Percentiles rank a stretch among this genome's conserved stretches.
phyloP scores from a whole-genome alignment of 73 alveolate genomes.

The Paramecium pentaurelia region DNA sequence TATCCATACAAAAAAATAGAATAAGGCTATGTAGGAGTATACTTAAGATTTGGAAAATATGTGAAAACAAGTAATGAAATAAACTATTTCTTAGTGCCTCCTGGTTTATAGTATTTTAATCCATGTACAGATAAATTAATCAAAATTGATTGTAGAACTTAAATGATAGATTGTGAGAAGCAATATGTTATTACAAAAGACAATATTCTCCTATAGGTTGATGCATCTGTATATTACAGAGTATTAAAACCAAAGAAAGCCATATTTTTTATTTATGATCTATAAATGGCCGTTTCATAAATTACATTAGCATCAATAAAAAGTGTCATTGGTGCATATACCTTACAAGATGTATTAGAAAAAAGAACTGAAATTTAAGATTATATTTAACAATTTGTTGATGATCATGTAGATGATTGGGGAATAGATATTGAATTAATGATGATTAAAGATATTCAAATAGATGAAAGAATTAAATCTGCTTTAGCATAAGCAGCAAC shows the following conservation, averaged over 20 bases:
- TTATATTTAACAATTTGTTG: background rate
- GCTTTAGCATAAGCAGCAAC: constrained; percentile 22
- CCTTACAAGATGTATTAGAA: background rate
- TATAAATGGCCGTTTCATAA: background rate
- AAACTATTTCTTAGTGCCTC: background rate
- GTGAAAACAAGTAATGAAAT: background rate
- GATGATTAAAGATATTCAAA: background rate
- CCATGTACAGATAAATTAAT: constrained; percentile 15
- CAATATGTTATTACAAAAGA: constrained; percentile 7
- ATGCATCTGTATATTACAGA: constrained; percentile 30
- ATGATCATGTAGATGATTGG: constrained; percentile 43
- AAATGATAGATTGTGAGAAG: background rate
- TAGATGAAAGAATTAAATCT: background rate
- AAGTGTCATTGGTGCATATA: background rate
- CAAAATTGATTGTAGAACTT: background rate
- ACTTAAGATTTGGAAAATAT: constrained; percentile 17
- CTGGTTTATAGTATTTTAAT: constrained; percentile 8
- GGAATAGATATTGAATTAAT: constrained; percentile 3
- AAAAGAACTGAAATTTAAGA: background rate
- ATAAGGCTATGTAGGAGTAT: background rate
- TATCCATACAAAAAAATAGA: background rate
- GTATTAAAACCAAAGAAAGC: background rate
- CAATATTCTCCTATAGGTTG: background rate
- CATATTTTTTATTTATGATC: background rate
- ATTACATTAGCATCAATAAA: background rate